Evolutionary conservation across 768 basidiomycete genomes (phyloP).

Genomic region (Sporobolomyces roseus): DNA sequence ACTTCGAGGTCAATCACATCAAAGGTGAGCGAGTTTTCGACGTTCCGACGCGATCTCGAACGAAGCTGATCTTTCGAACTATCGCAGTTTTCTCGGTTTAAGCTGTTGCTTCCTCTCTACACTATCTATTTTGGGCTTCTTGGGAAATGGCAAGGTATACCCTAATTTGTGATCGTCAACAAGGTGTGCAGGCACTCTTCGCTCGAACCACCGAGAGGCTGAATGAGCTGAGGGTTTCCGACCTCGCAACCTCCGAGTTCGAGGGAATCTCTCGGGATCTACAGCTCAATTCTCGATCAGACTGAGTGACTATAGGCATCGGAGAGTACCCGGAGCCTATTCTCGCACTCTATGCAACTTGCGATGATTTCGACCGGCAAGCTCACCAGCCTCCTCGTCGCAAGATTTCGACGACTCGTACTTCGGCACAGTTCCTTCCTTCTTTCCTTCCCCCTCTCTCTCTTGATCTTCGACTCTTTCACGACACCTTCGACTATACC

Average conservation of each 20-base stretch:
- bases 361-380: neutral
- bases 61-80: neutral
- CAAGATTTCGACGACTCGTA: too few species aligned
- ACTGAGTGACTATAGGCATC: too few species aligned
- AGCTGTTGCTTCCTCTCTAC: neutral
- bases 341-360: too few species aligned
- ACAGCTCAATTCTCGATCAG: too few species aligned
- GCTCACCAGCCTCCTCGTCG: too few species aligned
- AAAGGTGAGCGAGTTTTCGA: conserved; percentile 21
- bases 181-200: neutral
- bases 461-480: neutral
- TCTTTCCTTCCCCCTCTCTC: neutral
- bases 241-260: neutral
- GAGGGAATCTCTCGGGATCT: neutral
- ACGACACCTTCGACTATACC: neutral
- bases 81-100: conserved; percentile 4
- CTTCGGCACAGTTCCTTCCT: neutral
- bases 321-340: too few species aligned
- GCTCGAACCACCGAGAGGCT: neutral
- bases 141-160: too few species aligned
- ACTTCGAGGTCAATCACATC: conserved; percentile 43
- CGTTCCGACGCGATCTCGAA: too few species aligned
- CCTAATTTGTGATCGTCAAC: neutral
- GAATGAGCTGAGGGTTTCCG: neutral
- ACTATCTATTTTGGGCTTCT: too few species aligned